A percentile compares a stretch with the other conserved stretches of the same genome.
These are phyloP conservation scores for Phytophthora foliorum DNA, from an alignment of 352 stramenopile species.

Conservation along the genomic window DNA sequence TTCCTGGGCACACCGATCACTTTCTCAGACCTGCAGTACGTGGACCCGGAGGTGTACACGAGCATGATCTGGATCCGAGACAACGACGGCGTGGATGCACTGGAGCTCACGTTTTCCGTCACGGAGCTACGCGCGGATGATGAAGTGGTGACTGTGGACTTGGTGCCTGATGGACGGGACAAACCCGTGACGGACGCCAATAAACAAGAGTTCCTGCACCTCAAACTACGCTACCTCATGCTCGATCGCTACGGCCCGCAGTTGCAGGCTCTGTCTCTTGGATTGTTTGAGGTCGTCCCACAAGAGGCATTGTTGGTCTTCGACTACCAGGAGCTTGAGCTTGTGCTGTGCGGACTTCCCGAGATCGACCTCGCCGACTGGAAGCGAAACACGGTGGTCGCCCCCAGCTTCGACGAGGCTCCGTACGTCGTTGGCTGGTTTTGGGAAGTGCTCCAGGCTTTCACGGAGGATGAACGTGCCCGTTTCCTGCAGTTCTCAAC, in stretches of 20 bases:
- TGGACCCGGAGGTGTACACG: conserved; percentile 84
- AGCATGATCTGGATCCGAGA: conserved; percentile 80
- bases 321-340: conserved; percentile 98
- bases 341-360: conserved; percentile 83
- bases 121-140: conserved; percentile 71
- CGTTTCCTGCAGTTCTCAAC: conserved; percentile 90
- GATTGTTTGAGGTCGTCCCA: conserved; percentile 98
- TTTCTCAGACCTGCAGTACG: conserved; percentile 84
- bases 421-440: conserved; percentile 72
- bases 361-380: conserved; percentile 93
- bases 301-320: conserved; percentile 97
- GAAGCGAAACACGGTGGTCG: conserved; percentile 78
- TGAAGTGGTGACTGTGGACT: conserved; percentile 68
- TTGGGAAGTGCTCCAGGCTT: conserved; percentile 69
- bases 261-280: conserved; percentile 86
- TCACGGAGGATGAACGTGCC: conserved; percentile 81
- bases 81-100: conserved; percentile 70
- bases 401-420: conserved; percentile 57
- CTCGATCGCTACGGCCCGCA: conserved; percentile 94
- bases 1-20: conserved; percentile 84
- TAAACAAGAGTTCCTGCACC: conserved; percentile 94
- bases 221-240: conserved; percentile 96
- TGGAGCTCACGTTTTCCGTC: conserved; percentile 82
- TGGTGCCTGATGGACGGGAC: conserved; percentile 64
- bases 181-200: conserved; percentile 96